Conservation (phyloP, 495 filamentous ascomycete species). For the Xylaria curta region DNA sequence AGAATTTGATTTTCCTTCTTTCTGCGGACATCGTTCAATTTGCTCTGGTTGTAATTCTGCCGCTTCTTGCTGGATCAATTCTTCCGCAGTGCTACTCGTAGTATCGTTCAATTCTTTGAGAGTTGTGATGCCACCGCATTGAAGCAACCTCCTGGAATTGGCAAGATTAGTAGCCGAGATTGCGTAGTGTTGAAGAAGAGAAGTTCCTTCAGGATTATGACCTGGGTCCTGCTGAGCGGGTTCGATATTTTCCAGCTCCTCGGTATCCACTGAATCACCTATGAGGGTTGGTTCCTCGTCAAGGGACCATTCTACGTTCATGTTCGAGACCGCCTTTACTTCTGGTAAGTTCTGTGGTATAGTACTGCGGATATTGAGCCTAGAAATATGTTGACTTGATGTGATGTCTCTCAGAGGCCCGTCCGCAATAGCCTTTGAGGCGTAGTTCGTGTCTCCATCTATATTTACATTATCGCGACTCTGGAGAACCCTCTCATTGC, state of each 20-base stretch:
- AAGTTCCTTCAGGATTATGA: neutral
- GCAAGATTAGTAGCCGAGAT: conserved; percentile 13
- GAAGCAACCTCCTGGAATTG: neutral
- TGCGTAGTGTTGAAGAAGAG: conserved; percentile 17
- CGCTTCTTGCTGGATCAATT: neutral
- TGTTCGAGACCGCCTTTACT: neutral
- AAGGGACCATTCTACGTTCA: neutral
- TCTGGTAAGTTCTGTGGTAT: conserved; percentile 10
- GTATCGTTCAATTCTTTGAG: neutral
- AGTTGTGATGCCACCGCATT: neutral
- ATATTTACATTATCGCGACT: neutral
- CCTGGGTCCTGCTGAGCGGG: neutral
- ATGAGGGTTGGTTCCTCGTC: conserved; percentile 32
- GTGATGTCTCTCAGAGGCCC: conserved; percentile 5
- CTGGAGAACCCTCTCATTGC: neutral
- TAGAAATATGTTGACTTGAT: neutral
- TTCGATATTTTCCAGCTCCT: conserved; percentile 4
- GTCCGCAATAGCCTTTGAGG: neutral
- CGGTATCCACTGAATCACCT: conserved; percentile 27
- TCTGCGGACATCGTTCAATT: neutral
- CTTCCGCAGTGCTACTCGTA: neutral
- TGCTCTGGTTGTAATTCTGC: neutral
- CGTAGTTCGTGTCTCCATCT: neutral
- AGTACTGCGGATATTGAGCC: neutral
- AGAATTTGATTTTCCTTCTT: neutral